These are phyloP conservation scores for Phyllostachys edulis DNA, from an alignment of 176 grass and related monocot genomes.

Conservation along the genomic window DNA sequence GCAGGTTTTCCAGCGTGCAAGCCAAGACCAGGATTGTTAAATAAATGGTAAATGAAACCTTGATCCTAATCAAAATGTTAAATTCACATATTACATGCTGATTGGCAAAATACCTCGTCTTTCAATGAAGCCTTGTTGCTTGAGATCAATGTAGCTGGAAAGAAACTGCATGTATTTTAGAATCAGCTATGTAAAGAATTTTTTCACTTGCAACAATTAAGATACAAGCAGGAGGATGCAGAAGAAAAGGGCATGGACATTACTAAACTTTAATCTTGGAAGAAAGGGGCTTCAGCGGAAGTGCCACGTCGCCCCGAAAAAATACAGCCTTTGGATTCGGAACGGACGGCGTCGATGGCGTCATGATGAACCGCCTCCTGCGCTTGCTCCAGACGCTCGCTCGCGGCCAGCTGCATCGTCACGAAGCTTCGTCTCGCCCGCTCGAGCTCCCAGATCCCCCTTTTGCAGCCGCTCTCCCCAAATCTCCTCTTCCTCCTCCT, in stretches of 20 bases:
- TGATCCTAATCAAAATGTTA: slow-evolving; percentile 25
- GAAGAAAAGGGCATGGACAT: neutral
- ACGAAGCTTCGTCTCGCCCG: no score
- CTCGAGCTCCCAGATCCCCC: no score
- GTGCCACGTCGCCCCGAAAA: no score
- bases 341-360: no score
- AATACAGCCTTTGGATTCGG: no score
- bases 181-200: neutral
- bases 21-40: neutral
- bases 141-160: slow-evolving; percentile 96
- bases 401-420: no score
- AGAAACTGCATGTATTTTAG: slow-evolving; percentile 62
- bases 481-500: no score
- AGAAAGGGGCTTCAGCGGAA: no score
- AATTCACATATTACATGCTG: neutral
- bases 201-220: slow-evolving; percentile 4
- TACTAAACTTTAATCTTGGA: no score
- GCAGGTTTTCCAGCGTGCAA: neutral
- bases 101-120: slow-evolving; percentile 72
- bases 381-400: no score
- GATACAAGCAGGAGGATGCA: neutral
- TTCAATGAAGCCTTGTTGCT: slow-evolving; percentile 98
- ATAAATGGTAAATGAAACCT: neutral
- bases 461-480: no score
- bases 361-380: no score